These are phyloP conservation scores for Talaromyces stipitatus DNA, from an alignment of 495 filamentous ascomycete species.

Conservation along the genomic window DNA sequence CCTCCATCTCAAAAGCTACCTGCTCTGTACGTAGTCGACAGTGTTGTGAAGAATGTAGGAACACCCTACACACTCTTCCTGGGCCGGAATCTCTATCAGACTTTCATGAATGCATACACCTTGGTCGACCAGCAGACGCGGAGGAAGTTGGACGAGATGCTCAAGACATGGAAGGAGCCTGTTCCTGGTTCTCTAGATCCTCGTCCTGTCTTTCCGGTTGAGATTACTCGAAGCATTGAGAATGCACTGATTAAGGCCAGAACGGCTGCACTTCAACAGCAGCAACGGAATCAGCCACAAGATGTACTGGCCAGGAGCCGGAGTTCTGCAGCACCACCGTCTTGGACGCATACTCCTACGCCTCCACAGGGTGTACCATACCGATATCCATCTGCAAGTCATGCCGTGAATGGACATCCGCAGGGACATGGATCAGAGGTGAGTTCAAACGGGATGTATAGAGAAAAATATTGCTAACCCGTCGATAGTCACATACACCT, in stretches of 20 bases:
- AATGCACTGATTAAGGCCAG: conserved; percentile 85
- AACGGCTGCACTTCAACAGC: conserved; percentile 63
- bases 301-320: conserved; percentile 54
- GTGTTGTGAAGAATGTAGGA: conserved; percentile 96
- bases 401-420: conserved; percentile 27
- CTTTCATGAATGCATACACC: conserved; percentile 93
- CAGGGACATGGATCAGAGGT: conserved; percentile 28
- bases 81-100: conserved; percentile 81
- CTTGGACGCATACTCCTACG: conserved; percentile 60
- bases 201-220: conserved; percentile 78
- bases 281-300: conserved; percentile 59
- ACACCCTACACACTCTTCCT: conserved; percentile 95
- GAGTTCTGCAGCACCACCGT: conserved; percentile 41
- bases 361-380: conserved; percentile 48
- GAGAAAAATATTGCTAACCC: background rate
- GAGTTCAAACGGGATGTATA: conserved; percentile 4
- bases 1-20: conserved; percentile 81
- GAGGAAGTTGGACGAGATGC: conserved; percentile 89
- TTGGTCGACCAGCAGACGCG: conserved; percentile 75
- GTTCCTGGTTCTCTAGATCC: conserved; percentile 84
- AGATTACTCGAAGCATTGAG: conserved; percentile 83
- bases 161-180: conserved; percentile 97
- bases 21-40: conserved; percentile 96
- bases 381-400: conserved; percentile 24
- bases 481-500: conserved; percentile 27